Base-by-base conservation (phyloP, 108 stramenopile species). In the Schizochytrium sp. region DNA sequence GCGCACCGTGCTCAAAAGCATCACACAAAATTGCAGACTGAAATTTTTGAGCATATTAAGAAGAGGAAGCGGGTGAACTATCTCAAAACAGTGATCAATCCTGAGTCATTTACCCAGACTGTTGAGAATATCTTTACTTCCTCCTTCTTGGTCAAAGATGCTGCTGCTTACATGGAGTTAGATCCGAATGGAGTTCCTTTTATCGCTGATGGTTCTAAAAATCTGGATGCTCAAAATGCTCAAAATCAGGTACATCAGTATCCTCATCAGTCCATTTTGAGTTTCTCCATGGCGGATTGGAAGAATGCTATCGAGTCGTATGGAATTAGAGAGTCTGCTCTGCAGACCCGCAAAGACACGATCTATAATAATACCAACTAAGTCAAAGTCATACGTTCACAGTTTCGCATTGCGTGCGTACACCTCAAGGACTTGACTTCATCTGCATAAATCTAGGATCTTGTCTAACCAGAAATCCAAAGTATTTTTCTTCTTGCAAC, bases 81-180 rank as follows among this genome's bases (percentile, higher is more conserved):
- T 28, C 76, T 83, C 10, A 40, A 83, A 50, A 49, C 53, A 5
- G 76, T 83, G 8, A 40, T 83, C 15, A 83, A 83, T 28, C 76
- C 76, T 10, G 53, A 83, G 8, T 83, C 76, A 5, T 83, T 83
- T 55, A 83, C 76, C 50, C 76, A 83, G 47, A 83, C 76, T n/a
- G 53, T 83, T 53, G 76, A 83, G 47, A 83, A 83, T 53, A 50
- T 83, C 15, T 83, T 83, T 28, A n/a, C 47, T 13, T 83, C 47
- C 45, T 83, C 76, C 5, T 83, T 83, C 28, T 53, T 83, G 19
- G 59, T 60, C 19, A 60, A n/a, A n/a, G 59, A 60, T 60, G 17
- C 59, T 17, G 17, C 59, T 60, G 28, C 28, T 28, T 28, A 28
- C 28, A 28, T 28, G 28, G 28, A 28, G 28, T 28, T 28, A 28